These are phyloP conservation scores for Phytophthora ohioensis DNA, from an alignment of 352 stramenopile species.

Conservation along the genomic window DNA sequence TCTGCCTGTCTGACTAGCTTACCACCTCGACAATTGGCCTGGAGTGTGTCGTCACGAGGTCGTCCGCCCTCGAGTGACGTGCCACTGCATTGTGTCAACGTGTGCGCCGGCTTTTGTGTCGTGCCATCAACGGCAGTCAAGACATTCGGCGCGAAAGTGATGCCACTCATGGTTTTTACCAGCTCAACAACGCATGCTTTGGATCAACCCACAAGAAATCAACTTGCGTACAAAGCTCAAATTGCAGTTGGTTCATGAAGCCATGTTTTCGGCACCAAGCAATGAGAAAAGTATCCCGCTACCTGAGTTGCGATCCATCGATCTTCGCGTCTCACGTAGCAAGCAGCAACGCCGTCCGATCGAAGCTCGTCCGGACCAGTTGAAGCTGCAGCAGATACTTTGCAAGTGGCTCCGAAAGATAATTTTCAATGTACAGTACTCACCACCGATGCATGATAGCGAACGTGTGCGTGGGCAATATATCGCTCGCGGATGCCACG, in stretches of 20 bases:
- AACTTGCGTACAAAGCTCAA: background rate
- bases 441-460: too few relatives aligned
- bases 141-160: slow-evolving; percentile 5
- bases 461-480: background rate
- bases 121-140: background rate
- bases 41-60: slow-evolving; percentile 12
- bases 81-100: slow-evolving; percentile 11
- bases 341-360: background rate
- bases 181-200: background rate
- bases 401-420: slow-evolving; percentile 12
- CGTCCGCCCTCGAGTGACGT: slow-evolving; percentile 31
- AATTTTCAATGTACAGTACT: slow-evolving; percentile 2
- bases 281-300: slow-evolving; percentile 12
- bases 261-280: slow-evolving; percentile 14
- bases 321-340: slow-evolving; percentile 4
- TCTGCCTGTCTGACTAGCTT: slow-evolving; percentile 39
- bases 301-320: slow-evolving; percentile 13
- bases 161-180: background rate
- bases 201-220: background rate
- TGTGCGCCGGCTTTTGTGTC: background rate
- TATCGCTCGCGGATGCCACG: slow-evolving; percentile 4
- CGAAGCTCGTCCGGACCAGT: background rate
- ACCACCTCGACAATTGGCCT: slow-evolving; percentile 17
- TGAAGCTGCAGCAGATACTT: background rate
- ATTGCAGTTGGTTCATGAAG: slow-evolving; percentile 13